These are phyloP conservation scores for Cenococcum geophilum DNA, from an alignment of 495 filamentous ascomycete genomes.

Conservation along the genomic window DNA sequence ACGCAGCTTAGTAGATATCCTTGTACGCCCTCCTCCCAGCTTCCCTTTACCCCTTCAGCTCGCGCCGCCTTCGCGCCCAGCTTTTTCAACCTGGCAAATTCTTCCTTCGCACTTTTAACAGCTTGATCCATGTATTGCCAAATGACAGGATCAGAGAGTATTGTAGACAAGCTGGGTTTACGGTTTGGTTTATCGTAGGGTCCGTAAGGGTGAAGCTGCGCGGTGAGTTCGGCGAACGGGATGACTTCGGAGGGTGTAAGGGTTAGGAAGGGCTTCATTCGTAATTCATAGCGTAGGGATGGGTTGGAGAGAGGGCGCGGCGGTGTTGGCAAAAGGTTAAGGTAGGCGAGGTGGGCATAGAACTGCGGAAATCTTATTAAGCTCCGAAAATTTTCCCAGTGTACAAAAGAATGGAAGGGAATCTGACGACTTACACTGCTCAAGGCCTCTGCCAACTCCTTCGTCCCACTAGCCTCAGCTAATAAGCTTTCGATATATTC, in stretches of 20 bases:
- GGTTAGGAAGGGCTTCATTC: slow-evolving; percentile 79
- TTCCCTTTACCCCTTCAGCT: slow-evolving; percentile 28
- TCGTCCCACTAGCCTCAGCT: slow-evolving; percentile 59
- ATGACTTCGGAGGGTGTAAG: slow-evolving; percentile 68
- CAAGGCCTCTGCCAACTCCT: slow-evolving; percentile 65
- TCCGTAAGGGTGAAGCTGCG: slow-evolving; percentile 41
- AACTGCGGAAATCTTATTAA: slow-evolving; percentile 41
- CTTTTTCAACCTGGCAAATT: slow-evolving; percentile 32
- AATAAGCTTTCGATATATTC: slow-evolving; percentile 44
- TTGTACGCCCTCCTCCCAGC: slow-evolving; percentile 38
- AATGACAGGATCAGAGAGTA: background rate
- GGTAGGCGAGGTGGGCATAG: slow-evolving; percentile 59
- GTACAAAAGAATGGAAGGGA: background rate
- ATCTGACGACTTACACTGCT: slow-evolving; percentile 39
- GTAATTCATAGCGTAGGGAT: slow-evolving; percentile 69
- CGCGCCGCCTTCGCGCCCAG: slow-evolving; percentile 24
- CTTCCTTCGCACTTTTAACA: slow-evolving; percentile 30
- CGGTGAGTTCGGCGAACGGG: slow-evolving; percentile 54
- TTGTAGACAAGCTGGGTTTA: background rate
- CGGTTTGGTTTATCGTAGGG: slow-evolving; percentile 38
- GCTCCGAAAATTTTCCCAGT: background rate
- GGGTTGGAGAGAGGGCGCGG: slow-evolving; percentile 65
- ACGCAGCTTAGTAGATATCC: slow-evolving; percentile 60
- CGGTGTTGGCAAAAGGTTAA: slow-evolving; percentile 53
- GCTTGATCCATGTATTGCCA: slow-evolving; percentile 17